Evolutionary conservation across 192 early-diverging fungal genomes (phyloP), one percentile per base, ranked within the genome.

Genomic region (Podila clonocystis): DNA sequence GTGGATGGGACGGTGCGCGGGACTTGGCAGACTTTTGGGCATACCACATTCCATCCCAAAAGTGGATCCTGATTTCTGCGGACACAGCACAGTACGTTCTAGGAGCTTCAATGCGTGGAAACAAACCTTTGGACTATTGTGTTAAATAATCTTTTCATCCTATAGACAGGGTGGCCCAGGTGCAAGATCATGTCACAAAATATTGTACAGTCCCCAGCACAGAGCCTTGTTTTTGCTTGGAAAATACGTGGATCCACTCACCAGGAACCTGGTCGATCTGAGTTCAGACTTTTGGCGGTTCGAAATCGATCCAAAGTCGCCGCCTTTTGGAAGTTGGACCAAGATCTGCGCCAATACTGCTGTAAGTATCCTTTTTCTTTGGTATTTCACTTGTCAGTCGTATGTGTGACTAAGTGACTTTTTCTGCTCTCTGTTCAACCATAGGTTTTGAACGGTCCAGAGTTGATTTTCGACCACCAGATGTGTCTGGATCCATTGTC

Each of bases 11-110:
- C 87, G 98, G 98, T 8, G 82, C 87, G 15, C 86, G 88, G 31
- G 95, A 97, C 68, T 82, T 98, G 59, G 85, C 91, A 9, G 98
- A 99, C 82, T 93, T 99, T 72, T 99, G 98, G 98, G 84, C 80
- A 50, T 94, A 88, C 63, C 84, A 89, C 63, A 87, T 93, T 24
- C 76, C 85, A 19, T 75, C 82, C 0, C 73, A 85, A 15, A 82
- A 76, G 59, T 98, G 97, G 97, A 87, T 72, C 19, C 89, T 93
- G 57, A 86, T 98, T 28, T 93, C 92, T 76, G 50, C 77, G 34
- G 92, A 97, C 73, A 97, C 97, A 6, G 73, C 85, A 73, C 75
- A 86, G 93, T 92, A 82, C 65, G 80, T 62, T 22, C 65, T 2
- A 0, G 19, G 19, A 38, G 9, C 20, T 17, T 31, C 5, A 67